Evolutionary conservation across 352 stramenopile genomes (phyloP), one percentile per base, ranked within the genome.

Genomic region (Phytopythium litorale): DNA sequence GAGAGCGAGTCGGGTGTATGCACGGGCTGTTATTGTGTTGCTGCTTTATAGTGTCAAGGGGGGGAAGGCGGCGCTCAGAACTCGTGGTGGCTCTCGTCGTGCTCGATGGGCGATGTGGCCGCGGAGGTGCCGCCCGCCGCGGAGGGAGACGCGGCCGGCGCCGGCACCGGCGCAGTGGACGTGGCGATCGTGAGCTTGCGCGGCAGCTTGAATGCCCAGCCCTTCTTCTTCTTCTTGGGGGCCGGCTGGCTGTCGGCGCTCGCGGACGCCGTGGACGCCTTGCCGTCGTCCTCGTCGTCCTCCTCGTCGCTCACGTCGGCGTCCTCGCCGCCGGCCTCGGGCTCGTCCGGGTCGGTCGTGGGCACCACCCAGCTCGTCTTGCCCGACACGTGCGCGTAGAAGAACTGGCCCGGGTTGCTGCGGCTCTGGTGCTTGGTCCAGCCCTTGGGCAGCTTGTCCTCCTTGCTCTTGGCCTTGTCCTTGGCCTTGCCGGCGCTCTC

Each of bases 351-450:
- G 38, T 67, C 62, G 19, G 76, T 64, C 28, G 53, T 79, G 3
- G 85, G 85, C 42, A 87, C 65, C 18, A 89, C 80, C 83, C 83
- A 92, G 54, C 74, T 84, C 15, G 84, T 88, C 45, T 79, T 73
- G 16, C 81, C 77, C 11, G 82, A 79, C 37, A 75, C 60, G 43
- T 91, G 72, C 50, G 80, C 85, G 48, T 86, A 88, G 62, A 89
- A 94, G 56, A 78, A 88, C 7, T 81, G 78, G 4, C 81, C 79
- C 18, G 76, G 75, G 49, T 84, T 76, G 21, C 71, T 73, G 28
- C 81, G 81, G 62, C 85, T 94, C 58, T 91, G 76, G 45, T 85
- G 72, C 54, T 80, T 80, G 7, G 66, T 81, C 85, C 85, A 94
- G 18, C 79, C 79, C 4, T 56, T 71, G 45, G 67, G 77, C 23